These are phyloP conservation scores for Colletotrichum incanum DNA, from an alignment of 2,329 filamentous ascomycete species.

Conservation along the genomic window DNA sequence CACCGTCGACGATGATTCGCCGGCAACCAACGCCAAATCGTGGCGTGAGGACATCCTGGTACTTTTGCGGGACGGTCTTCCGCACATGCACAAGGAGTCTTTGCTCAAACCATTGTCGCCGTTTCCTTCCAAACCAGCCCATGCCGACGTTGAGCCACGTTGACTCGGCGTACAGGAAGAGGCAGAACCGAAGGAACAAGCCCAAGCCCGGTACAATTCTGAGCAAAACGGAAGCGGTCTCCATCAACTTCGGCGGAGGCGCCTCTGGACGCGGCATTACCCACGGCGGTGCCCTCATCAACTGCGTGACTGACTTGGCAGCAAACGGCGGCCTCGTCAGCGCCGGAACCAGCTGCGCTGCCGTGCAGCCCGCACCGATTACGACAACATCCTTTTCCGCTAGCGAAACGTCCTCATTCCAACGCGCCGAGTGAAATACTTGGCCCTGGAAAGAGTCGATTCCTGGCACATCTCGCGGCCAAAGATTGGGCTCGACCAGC, in stretches of 20 bases:
- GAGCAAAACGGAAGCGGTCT: conserved; percentile 52
- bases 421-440: conserved; percentile 50
- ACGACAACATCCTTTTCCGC: conserved; percentile 64
- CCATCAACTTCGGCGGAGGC: conserved; percentile 41
- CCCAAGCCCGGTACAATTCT: conserved; percentile 62
- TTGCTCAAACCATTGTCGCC: conserved; percentile 25
- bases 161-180: conserved; percentile 57
- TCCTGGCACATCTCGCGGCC: conserved; percentile 4
- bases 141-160: conserved; percentile 18
- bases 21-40: conserved; percentile 76
- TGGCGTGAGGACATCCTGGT: conserved; percentile 73
- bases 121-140: conserved; percentile 11
- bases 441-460: conserved; percentile 22
- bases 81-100: conserved; percentile 60
- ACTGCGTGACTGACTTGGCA: conserved; percentile 54
- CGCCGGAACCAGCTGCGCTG: conserved; percentile 65
- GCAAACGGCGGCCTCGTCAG: conserved; percentile 51
- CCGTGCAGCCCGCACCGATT: conserved; percentile 69
- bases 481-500: conserved; percentile 1
- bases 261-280: conserved; percentile 53
- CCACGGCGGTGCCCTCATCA: conserved; percentile 60
- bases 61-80: conserved; percentile 68
- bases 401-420: conserved; percentile 65
- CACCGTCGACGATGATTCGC: conserved; percentile 71
- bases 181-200: conserved; percentile 57